phyloP scores from a whole-genome alignment of 1,284 basidiomycete genomes.

The Chondrostereum purpureum region DNA sequence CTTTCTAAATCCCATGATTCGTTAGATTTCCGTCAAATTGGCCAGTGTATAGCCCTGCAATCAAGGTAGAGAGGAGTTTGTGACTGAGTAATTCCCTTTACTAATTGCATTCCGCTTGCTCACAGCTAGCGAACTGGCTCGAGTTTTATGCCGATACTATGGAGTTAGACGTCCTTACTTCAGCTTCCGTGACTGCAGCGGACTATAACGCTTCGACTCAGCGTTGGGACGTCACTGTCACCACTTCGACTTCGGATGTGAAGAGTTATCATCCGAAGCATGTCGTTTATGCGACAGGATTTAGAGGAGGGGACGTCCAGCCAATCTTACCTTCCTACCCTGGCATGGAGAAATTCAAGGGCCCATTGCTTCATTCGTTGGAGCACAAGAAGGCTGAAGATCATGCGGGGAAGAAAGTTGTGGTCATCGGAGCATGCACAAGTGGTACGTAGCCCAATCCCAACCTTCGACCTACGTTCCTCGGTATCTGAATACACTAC shows the following conservation, averaged over 20 bases:
- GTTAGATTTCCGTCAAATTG: slow-evolving; percentile 51
- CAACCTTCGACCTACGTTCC: too few species aligned
- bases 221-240: slow-evolving; percentile 50
- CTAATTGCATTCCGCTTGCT: not conserved
- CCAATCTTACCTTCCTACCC: slow-evolving; percentile 14
- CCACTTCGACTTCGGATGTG: slow-evolving; percentile 46
- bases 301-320: slow-evolving; percentile 44
- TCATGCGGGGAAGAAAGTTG: slow-evolving; percentile 53
- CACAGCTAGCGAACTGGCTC: slow-evolving; percentile 64
- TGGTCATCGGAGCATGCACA: slow-evolving; percentile 59
- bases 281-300: slow-evolving; percentile 55
- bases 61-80: slow-evolving; percentile 34
- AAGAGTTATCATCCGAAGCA: slow-evolving; percentile 2
- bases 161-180: slow-evolving; percentile 65
- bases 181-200: slow-evolving; percentile 40
- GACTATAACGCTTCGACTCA: slow-evolving; percentile 37
- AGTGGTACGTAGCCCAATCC: slow-evolving; percentile 33
- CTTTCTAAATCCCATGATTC: slow-evolving; percentile 2
- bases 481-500: too few species aligned
- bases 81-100: not conserved
- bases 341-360: slow-evolving; percentile 40
- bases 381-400: slow-evolving; percentile 42
- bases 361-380: slow-evolving; percentile 50
- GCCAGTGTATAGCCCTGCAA: slow-evolving; percentile 55
- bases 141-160: slow-evolving; percentile 58